Percentiles rank a stretch among this genome's conserved stretches.
Evolutionary conservation across 2,329 filamentous ascomycete species (phyloP).

Genomic region (Elsinoe necatrix): DNA sequence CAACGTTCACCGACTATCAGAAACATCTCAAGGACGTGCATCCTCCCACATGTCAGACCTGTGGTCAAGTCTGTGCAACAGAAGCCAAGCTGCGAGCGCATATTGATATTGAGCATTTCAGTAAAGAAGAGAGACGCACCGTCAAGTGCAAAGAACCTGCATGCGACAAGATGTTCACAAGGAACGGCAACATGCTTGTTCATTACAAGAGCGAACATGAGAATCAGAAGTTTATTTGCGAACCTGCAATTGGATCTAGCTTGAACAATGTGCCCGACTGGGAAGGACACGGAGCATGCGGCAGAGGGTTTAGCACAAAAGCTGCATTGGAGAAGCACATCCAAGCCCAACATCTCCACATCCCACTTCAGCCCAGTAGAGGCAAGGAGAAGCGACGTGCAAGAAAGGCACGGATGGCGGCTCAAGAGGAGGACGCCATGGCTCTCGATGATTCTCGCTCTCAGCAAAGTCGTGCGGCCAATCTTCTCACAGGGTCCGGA

Average conservation of each 20-base stretch:
- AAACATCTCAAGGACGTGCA: slow-evolving; percentile 66
- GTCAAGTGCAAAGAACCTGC: slow-evolving; percentile 55
- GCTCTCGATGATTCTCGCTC: slow-evolving; percentile 14
- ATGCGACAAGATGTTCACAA: slow-evolving; percentile 72
- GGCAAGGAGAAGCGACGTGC: slow-evolving; percentile 33
- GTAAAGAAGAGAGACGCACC: slow-evolving; percentile 16
- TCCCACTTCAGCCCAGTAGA: slow-evolving; percentile 26
- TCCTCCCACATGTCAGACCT: slow-evolving; percentile 63
- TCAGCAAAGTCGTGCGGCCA: slow-evolving; percentile 6
- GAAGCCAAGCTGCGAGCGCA: slow-evolving; percentile 65
- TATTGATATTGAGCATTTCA: slow-evolving; percentile 63
- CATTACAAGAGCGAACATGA: slow-evolving; percentile 73
- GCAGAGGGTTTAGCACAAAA: slow-evolving; percentile 67
- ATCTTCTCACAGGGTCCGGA: slow-evolving; percentile 47
- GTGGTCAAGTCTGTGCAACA: slow-evolving; percentile 58
- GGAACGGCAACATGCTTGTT: slow-evolving; percentile 70
- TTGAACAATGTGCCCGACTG: slow-evolving; percentile 52
- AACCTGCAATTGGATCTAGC: slow-evolving; percentile 55
- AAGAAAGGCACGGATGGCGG: slow-evolving; percentile 34
- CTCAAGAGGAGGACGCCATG: slow-evolving; percentile 23
- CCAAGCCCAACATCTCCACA: slow-evolving; percentile 69
- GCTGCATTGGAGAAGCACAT: slow-evolving; percentile 75
- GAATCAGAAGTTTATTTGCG: slow-evolving; percentile 69
- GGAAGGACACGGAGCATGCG: slow-evolving; percentile 61
- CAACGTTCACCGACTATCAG: slow-evolving; percentile 62